These are phyloP conservation scores for Rhizopogon roseolus DNA, from an alignment of 768 basidiomycete species.

Conservation along the genomic window DNA sequence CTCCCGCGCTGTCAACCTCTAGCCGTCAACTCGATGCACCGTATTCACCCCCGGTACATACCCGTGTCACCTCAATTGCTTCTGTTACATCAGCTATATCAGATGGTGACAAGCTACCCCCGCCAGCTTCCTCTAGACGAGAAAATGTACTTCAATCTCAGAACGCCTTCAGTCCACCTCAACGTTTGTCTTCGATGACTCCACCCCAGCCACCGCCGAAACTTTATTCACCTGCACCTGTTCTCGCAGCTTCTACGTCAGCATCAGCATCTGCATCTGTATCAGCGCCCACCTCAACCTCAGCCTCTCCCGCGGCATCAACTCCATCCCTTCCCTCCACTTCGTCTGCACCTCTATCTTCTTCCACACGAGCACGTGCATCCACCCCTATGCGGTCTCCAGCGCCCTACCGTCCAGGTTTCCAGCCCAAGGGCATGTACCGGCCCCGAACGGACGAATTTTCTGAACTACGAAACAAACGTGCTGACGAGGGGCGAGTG, in stretches of 20 bases:
- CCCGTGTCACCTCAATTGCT: constrained; percentile 29
- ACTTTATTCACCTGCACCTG: constrained; percentile 7
- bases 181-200: constrained; percentile 4
- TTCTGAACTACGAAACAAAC: constrained; percentile 32
- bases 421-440: constrained; percentile 88
- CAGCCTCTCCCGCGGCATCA: constrained; percentile 15
- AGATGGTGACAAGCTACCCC: neutral
- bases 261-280: constrained; percentile 3
- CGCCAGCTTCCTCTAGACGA: neutral
- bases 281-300: constrained; percentile 8
- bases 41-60: constrained; percentile 21
- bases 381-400: constrained; percentile 19
- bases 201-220: constrained; percentile 11
- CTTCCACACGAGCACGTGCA: constrained; percentile 17
- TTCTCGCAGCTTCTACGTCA: constrained; percentile 7
- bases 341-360: constrained; percentile 13
- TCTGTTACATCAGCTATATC: constrained; percentile 6
- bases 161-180: constrained; percentile 5
- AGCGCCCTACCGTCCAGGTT: constrained; percentile 84
- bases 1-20: constrained; percentile 14
- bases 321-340: constrained; percentile 7
- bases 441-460: constrained; percentile 83
- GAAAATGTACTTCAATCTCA: neutral
- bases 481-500: constrained; percentile 47
- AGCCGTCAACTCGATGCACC: constrained; percentile 23